Percentiles rank a stretch among this genome's conserved stretches.
Evolutionary conservation across 176 grass and related monocot genomes (phyloP).

Genomic region (Guadua angustifolia): DNA sequence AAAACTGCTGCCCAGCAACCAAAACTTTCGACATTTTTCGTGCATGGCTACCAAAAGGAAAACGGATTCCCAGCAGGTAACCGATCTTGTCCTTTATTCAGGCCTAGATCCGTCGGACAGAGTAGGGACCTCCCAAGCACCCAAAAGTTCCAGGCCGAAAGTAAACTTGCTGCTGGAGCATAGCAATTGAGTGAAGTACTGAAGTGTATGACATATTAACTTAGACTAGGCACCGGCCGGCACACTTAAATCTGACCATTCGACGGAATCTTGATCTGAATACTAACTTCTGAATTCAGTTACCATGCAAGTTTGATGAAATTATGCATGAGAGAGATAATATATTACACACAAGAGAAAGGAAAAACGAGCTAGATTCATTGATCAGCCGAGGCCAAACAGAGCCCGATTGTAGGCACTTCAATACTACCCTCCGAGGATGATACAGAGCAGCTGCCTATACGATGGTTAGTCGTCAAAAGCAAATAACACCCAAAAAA

Average conservation of each 20-base stretch:
- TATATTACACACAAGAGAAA: background rate
- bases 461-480: conserved; percentile 56
- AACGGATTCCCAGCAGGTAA: conserved; percentile 41
- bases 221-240: background rate
- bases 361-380: conserved; percentile 20
- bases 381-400: conserved; percentile 48
- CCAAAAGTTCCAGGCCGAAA: conserved; percentile 53
- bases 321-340: background rate
- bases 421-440: conserved; percentile 35
- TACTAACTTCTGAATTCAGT: background rate
- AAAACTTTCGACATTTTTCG: background rate
- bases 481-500: conserved; percentile 8
- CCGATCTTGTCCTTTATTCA: conserved; percentile 45
- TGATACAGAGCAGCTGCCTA: conserved; percentile 46
- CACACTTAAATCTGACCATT: conserved; percentile 3
- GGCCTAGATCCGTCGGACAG: conserved; percentile 17
- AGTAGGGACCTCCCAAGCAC: conserved; percentile 27
- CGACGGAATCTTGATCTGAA: background rate
- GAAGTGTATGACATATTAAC: background rate
- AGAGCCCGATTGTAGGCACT: conserved; percentile 27
- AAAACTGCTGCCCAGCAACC: conserved; percentile 39
- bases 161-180: conserved; percentile 45
- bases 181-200: background rate
- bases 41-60: conserved; percentile 46
- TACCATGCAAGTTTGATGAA: conserved; percentile 20